Percentiles rank a stretch among this genome's conserved stretches.
These are phyloP conservation scores for Leptographium lundbergii DNA, from an alignment of 2,329 filamentous ascomycete species.

Conservation along the genomic window DNA sequence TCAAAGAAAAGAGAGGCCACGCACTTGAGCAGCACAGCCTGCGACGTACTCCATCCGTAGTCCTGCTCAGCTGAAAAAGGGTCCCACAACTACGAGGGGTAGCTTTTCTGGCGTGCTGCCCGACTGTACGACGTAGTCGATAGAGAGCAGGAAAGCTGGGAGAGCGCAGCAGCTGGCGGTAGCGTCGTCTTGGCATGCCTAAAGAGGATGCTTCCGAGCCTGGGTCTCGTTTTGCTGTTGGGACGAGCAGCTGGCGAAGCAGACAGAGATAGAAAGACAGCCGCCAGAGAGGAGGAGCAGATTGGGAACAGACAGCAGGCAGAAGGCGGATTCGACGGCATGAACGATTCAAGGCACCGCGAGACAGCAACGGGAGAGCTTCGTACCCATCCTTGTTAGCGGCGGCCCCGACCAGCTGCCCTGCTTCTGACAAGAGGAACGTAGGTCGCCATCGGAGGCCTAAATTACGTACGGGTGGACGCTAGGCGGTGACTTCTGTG, in stretches of 20 bases:
- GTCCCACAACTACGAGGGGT: neutral
- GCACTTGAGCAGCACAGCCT: neutral
- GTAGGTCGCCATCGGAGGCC: neutral
- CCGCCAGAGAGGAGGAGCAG: no score
- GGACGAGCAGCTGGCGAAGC: no score
- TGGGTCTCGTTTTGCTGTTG: neutral
- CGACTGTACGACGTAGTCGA: neutral
- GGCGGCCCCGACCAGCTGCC: neutral
- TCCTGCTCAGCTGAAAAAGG: conserved; percentile 2
- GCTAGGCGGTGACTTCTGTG: neutral
- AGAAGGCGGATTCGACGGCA: no score
- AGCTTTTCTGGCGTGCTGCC: neutral
- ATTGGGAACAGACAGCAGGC: no score
- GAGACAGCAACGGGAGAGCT: no score
- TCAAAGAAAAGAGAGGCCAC: neutral
- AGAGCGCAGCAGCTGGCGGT: neutral
- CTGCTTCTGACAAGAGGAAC: no score
- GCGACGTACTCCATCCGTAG: no score
- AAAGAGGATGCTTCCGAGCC: neutral
- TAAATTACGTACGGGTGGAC: neutral
- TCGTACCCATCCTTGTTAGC: neutral
- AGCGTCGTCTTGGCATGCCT: neutral
- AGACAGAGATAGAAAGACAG: no score
- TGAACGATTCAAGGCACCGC: no score
- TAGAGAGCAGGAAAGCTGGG: neutral